These are phyloP conservation scores for Cystobasidium slooffiae DNA, from an alignment of 1,284 basidiomycete genomes.

Conservation along the genomic window DNA sequence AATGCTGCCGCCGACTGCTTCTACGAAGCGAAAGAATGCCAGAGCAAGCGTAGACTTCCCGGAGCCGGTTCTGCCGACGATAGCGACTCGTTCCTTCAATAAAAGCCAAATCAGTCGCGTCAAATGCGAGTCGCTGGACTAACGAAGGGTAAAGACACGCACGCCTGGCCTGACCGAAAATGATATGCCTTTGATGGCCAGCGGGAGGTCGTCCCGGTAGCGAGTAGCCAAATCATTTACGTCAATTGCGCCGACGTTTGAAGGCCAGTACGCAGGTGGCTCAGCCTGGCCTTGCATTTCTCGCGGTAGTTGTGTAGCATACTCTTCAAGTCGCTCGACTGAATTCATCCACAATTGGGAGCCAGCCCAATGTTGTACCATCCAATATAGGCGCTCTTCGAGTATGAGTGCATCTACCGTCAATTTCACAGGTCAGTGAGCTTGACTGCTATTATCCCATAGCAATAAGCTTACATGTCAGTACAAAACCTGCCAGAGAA, in stretches of 20 bases:
- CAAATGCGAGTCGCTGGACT: constrained; percentile 28
- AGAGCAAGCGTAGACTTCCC: no score
- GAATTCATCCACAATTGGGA: constrained; percentile 60
- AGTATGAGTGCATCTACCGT: constrained; percentile 4
- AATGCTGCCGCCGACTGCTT: no score
- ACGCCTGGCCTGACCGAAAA: constrained; percentile 61
- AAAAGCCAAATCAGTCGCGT: no score
- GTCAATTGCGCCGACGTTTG: constrained; percentile 58
- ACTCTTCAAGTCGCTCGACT: constrained; percentile 62
- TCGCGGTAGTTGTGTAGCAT: constrained; percentile 54
- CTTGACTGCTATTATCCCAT: not conserved
- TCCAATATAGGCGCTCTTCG: constrained; percentile 57
- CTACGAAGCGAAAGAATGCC: no score
- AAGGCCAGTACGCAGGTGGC: constrained; percentile 62
- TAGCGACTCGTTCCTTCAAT: no score
- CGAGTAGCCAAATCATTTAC: constrained; percentile 59
- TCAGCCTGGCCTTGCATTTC: constrained; percentile 59
- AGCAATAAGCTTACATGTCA: constrained; percentile 62
- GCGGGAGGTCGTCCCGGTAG: constrained; percentile 61
- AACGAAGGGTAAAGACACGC: constrained; percentile 50
- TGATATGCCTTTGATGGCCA: constrained; percentile 60
- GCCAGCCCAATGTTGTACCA: constrained; percentile 60
- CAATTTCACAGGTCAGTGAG: not conserved
- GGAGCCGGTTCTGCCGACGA: no score
- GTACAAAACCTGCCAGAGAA: constrained; percentile 54